phyloP scores from a whole-genome alignment of 192 early-diverging fungal genomes.

The Coemansia erecta region DNA sequence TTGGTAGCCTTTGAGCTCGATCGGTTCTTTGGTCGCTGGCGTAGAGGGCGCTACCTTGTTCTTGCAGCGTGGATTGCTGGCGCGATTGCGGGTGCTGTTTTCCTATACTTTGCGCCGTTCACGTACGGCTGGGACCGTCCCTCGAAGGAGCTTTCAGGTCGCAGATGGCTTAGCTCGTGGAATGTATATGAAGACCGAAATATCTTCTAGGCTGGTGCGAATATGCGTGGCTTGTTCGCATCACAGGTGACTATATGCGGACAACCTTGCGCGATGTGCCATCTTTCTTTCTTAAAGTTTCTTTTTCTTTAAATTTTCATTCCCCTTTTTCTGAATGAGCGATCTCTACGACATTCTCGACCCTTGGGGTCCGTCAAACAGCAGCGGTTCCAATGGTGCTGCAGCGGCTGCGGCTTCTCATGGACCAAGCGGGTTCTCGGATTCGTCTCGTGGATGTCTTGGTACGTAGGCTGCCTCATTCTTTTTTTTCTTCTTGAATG shows the following conservation, averaged over 20 bases:
- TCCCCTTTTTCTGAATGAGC: conserved; percentile 35
- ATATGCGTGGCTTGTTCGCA: not conserved
- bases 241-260: not conserved
- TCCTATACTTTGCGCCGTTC: conserved; percentile 71
- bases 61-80: conserved; percentile 44
- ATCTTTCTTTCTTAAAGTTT: not conserved
- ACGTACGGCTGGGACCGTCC: conserved; percentile 78
- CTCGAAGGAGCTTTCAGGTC: conserved; percentile 53
- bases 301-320: conserved; percentile 1
- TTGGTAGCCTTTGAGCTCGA: conserved; percentile 72
- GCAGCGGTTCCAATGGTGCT: conserved; percentile 5
- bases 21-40: conserved; percentile 60
- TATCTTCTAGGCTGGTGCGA: conserved; percentile 20
- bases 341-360: conserved; percentile 55
- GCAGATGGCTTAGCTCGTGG: conserved; percentile 76
- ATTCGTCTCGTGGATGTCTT: conserved; percentile 31
- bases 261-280: not conserved
- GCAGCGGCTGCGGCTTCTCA: not conserved
- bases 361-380: conserved; percentile 44
- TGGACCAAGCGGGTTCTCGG: conserved; percentile 1
- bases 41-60: conserved; percentile 58
- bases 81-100: conserved; percentile 24
- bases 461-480: conserved; percentile 18
- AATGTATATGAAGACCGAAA: conserved; percentile 63
- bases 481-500: not conserved